Base-by-base conservation (phyloP, 306 rosid genomes). In the Canavalia gladiata region DNA sequence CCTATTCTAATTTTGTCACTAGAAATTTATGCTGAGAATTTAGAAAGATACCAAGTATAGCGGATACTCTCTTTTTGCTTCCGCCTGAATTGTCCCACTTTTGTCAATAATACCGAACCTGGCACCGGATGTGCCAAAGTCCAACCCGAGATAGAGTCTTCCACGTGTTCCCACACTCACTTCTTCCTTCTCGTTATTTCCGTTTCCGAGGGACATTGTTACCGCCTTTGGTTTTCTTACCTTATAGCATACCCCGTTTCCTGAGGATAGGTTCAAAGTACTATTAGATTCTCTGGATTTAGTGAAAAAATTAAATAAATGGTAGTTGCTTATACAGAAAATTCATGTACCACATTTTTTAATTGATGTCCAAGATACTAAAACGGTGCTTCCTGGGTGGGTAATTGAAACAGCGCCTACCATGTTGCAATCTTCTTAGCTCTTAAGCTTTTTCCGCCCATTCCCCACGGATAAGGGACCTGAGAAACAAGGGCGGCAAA, bases 61-160 rank as follows among this genome's bases (percentile, higher is more conserved):
- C 0, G 90, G 97, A 79, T 93, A 93, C 7, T 84, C 91, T 83
- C 90, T 89, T 89, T 89, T 95, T 13, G 92, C 94, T 86, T 95
- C 91, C 7, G 93, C 90, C 5, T 81, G 89, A 86, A 91, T 84
- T 11, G 81, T 57, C 10, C 97, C 92, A 29, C 29, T 75, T 50
- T 80, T 85, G 83, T 95, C 92, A 51, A 95, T 93, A 42, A 93
- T 60, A 2, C 95, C 90, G 82, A 95, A 95, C 79, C 99, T 89
- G 10, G 99, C 99, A 29, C 97, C 92, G 1, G 95, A 91, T 30
- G 99, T 95, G 28, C 97, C 99, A 74, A 95, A 93, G 73, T 93
- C 99, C 92, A 95, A 81, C 25, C 97, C 97, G 9, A 95, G 97
- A 88, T 90, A 95, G 60, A 93, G 94, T 83, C 76, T 75, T 39